phyloP scores from a whole-genome alignment of 805 yeast genomes.

The Metschnikowia cerradonensis region DNA sequence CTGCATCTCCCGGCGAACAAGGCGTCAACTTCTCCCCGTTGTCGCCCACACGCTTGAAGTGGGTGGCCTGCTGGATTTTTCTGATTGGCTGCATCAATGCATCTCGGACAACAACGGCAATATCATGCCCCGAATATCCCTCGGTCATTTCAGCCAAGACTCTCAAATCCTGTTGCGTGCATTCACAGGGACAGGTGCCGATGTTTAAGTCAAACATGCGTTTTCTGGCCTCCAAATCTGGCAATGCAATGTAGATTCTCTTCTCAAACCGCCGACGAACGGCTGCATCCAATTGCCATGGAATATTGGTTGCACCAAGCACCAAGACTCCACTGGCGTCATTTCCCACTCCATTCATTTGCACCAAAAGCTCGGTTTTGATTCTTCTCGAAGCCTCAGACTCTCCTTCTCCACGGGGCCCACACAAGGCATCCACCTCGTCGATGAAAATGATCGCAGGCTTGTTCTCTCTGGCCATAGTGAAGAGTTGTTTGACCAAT shows the following conservation, averaged over 20 bases:
- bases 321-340: constrained; percentile 91
- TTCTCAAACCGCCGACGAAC: constrained; percentile 94
- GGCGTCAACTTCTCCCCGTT: constrained; percentile 63
- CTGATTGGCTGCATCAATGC: constrained; percentile 98
- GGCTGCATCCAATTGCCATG: constrained; percentile 98
- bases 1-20: constrained; percentile 94
- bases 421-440: constrained; percentile 97
- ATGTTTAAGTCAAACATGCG: constrained; percentile 93
- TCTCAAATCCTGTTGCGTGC: constrained; percentile 68
- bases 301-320: constrained; percentile 95
- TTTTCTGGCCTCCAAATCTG: constrained; percentile 88
- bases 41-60: constrained; percentile 65
- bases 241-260: constrained; percentile 91
- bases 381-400: constrained; percentile 95
- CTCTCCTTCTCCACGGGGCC: constrained; percentile 97
- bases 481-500: constrained; percentile 88
- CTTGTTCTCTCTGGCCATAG: constrained; percentile 93
- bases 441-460: constrained; percentile 96
- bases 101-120: constrained; percentile 94
- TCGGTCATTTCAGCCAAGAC: constrained; percentile 89
- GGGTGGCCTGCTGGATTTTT: constrained; percentile 93
- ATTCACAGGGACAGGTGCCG: constrained; percentile 81
- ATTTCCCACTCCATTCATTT: constrained; percentile 98
- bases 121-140: constrained; percentile 96
- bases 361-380: constrained; percentile 91